These are phyloP conservation scores for Penicillium cataractarum DNA, from an alignment of 495 filamentous ascomycete species.

Conservation along the genomic window DNA sequence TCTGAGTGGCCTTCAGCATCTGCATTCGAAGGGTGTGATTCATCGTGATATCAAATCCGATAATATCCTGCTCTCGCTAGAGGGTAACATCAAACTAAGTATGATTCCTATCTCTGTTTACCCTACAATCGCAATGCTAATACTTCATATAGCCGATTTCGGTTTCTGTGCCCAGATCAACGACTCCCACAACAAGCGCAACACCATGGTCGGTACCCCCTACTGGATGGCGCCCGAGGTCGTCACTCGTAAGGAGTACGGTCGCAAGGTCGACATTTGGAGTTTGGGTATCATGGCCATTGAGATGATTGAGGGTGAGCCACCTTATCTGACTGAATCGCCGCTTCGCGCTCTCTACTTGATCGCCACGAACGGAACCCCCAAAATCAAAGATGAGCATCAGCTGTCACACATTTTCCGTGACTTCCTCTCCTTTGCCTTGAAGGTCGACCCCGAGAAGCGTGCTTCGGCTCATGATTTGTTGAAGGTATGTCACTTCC, in stretches of 20 bases:
- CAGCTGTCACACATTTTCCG: constrained; percentile 77
- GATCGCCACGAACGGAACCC: constrained; percentile 97
- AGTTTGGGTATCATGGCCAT: constrained; percentile 99
- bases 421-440: constrained; percentile 86
- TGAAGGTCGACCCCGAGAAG: constrained; percentile 97
- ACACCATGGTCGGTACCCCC: constrained; percentile 98
- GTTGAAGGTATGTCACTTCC: constrained; percentile 66
- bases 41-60: constrained; percentile 90
- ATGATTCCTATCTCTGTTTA: constrained; percentile 42
- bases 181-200: constrained; percentile 93
- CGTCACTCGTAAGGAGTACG: constrained; percentile 96
- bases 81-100: constrained; percentile 98
- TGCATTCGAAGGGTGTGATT: constrained; percentile 97
- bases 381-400: constrained; percentile 90
- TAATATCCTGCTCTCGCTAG: constrained; percentile 92
- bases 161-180: constrained; percentile 99
- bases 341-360: constrained; percentile 91
- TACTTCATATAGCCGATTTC: constrained; percentile 74
- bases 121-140: constrained; percentile 34
- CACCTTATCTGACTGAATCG: constrained; percentile 93
- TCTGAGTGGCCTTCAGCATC: constrained; percentile 85
- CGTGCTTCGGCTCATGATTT: constrained; percentile 92
- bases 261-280: constrained; percentile 98
- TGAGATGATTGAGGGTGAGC: constrained; percentile 99
- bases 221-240: constrained; percentile 99